Base-by-base conservation (phyloP, 345 rosid genomes). In the Gossypium anomalum region DNA sequence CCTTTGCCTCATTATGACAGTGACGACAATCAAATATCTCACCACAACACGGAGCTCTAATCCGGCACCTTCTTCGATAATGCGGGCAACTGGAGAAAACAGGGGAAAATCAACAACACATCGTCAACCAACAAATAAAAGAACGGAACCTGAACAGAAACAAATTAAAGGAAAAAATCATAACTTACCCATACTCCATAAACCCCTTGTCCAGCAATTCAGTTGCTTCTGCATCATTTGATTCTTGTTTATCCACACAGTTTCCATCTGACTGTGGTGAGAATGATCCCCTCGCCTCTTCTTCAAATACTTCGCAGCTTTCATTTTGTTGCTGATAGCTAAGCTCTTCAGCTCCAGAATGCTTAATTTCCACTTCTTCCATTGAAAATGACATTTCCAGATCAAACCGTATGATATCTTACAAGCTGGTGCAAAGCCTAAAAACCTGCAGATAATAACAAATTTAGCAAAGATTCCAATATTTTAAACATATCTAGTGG, bases 41-140 rank as follows among this genome's bases (percentile, higher is more conserved):
- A 53, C 82, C 82, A 74, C 98, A 93, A 79, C 98, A 93, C 73
- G 98, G 98, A 70, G 97, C 94, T 86, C 86, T 87, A 72, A 93
- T 84, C 74, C 78, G 83, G 71, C 97, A 93, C 75, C 93, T 88
- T 82, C 97, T 76, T 43, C 78, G 84, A 79, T 90, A 93, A 76
- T 92, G 96, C 2, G 82, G 76, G 76, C 96, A 92, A 74, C 96
- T 93, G 87, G 79, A 79, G 76, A 63, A 63, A 74, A 63, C 71
- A 69, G 73, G 6, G 19, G 13, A 29, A 48, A 66, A 4, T 45
- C 55, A 78, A 19, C 69, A 53, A 4, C 16, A 69, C n/a, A 29
- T 73, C 57, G 47, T 2, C 52, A 51, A 29, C 12, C 60, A 67
- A 52, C 47, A 25, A 20, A 72, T 11, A 20, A 9, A 62, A 38